Conservation (phyloP, 495 filamentous ascomycete species). For the Articulospora tetracladia region DNA sequence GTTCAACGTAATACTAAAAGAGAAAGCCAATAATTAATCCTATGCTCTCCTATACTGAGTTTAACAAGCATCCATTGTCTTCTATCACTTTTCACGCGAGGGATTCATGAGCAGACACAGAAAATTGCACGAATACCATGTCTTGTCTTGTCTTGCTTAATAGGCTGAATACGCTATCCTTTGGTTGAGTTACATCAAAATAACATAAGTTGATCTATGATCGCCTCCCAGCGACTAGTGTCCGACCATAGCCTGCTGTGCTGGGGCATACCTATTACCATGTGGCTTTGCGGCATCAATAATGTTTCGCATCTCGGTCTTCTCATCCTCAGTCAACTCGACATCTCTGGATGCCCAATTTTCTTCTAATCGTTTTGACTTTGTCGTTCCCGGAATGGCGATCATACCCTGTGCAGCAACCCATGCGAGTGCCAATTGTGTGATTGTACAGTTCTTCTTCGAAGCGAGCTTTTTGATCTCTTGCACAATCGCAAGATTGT, state of each 20-base stretch:
- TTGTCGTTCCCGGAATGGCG: conserved; percentile 71
- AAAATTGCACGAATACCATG: too few species aligned
- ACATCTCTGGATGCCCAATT: conserved; percentile 41
- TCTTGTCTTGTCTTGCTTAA: too few species aligned
- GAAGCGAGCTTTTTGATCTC: conserved; percentile 44
- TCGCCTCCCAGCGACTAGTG: conserved; percentile 29
- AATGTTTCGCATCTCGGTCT: conserved; percentile 33
- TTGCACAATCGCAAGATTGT: conserved; percentile 65
- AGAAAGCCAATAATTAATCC: too few species aligned
- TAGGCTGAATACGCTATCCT: too few species aligned
- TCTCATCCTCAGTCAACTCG: conserved; percentile 33
- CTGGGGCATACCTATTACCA: conserved; percentile 31
- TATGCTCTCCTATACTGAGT: too few species aligned
- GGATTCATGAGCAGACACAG: too few species aligned
- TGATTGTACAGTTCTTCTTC: conserved; percentile 52
- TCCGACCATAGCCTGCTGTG: conserved; percentile 37
- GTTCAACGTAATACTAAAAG: too few species aligned
- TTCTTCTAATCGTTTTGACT: conserved; percentile 41
- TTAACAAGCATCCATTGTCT: too few species aligned
- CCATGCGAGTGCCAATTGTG: conserved; percentile 79
- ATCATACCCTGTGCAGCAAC: conserved; percentile 46
- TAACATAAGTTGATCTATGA: too few species aligned
- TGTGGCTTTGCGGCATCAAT: conserved; percentile 38
- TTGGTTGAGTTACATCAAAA: too few species aligned
- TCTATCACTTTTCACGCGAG: too few species aligned